Evolutionary conservation across 257 asterid genomes (phyloP).

Genomic region (Plantago elongata): DNA sequence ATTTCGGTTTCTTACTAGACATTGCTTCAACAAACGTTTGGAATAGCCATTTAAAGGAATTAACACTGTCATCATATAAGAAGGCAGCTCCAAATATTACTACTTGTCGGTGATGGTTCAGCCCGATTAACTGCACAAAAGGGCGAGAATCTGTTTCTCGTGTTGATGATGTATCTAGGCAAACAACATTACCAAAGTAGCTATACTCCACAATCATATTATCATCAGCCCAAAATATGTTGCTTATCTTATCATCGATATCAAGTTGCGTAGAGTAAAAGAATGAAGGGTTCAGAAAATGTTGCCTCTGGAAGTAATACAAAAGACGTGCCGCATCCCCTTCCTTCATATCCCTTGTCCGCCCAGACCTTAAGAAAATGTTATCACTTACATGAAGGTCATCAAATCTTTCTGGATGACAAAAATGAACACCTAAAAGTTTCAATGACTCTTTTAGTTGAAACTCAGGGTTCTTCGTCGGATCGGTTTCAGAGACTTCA

Average conservation of each 20-base stretch:
- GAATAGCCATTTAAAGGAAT: conserved; percentile 52
- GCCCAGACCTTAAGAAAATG: conserved; percentile 32
- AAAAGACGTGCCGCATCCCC: conserved; percentile 53
- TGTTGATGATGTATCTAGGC: conserved; percentile 45
- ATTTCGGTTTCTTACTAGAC: conserved; percentile 52
- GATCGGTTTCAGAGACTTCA: conserved; percentile 41
- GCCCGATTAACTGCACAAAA: conserved; percentile 43
- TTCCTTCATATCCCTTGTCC: conserved; percentile 53
- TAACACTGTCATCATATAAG: conserved; percentile 47
- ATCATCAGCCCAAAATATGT: conserved; percentile 61
- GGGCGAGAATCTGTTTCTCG: conserved; percentile 41
- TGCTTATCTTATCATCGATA: conserved; percentile 51
- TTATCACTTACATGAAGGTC: conserved; percentile 36
- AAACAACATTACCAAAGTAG: conserved; percentile 56
- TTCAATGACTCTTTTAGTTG: conserved; percentile 40
- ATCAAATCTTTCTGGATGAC: conserved; percentile 41
- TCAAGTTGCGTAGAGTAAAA: conserved; percentile 46
- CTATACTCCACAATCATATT: conserved; percentile 48
- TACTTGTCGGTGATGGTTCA: conserved; percentile 49
- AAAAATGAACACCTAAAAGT: conserved; percentile 46
- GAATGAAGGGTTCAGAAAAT: conserved; percentile 52
- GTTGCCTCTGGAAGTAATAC: conserved; percentile 51
- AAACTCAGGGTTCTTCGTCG: conserved; percentile 32
- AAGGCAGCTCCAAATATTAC: conserved; percentile 58
- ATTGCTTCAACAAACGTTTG: conserved; percentile 43